phyloP scores from a whole-genome alignment of 2,329 filamentous ascomycete species.

The Aspergillus vadensis region DNA sequence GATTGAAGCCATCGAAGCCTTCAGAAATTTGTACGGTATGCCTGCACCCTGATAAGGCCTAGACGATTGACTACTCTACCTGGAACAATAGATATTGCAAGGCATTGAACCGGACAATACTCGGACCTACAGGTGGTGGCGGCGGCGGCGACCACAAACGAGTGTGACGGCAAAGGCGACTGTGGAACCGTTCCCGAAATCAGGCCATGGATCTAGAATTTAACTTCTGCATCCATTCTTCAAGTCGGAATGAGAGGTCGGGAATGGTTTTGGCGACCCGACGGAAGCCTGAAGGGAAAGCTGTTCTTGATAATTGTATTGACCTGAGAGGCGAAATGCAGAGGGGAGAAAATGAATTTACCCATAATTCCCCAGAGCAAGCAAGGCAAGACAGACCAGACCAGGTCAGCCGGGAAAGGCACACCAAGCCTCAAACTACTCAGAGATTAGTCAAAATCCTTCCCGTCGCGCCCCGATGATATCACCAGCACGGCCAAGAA shows the following conservation, averaged over 20 bases:
- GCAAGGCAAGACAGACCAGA: not conserved
- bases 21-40: not conserved
- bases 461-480: slow-evolving; percentile 7
- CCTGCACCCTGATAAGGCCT: not conserved
- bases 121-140: not conserved
- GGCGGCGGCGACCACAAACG: not conserved
- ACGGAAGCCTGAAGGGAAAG: not conserved
- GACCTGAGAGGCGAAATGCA: not conserved
- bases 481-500: slow-evolving; percentile 8
- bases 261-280: not conserved
- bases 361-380: not conserved
- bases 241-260: not conserved
- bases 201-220: slow-evolving; percentile 8
- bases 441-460: slow-evolving; percentile 2
- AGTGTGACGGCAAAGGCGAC: not conserved
- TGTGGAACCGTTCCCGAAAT: slow-evolving; percentile 4
- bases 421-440: not conserved
- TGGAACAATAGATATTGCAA: not conserved
- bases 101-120: not conserved
- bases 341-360: not conserved
- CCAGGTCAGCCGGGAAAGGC: slow-evolving; percentile 3
- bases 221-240: slow-evolving; percentile 4
- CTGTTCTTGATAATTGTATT: not conserved
- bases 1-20: not conserved
- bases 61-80: not conserved